Evolutionary conservation across 305 asterid species (phyloP).

Genomic region (Salvia sclarea): DNA sequence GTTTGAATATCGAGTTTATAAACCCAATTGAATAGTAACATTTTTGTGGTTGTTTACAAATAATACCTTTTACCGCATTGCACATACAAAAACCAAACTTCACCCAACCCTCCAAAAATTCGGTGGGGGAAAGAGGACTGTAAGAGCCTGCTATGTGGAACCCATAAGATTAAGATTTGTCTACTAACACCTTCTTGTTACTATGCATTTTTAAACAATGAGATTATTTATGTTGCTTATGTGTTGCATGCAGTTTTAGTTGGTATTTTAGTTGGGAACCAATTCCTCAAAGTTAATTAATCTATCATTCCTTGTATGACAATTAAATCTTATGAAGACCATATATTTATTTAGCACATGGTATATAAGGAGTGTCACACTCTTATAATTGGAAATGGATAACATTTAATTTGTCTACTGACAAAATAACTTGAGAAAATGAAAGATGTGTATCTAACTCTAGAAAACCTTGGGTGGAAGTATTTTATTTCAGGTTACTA

Average conservation of each 20-base stretch:
- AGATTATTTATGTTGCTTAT: not conserved
- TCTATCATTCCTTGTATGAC: not conserved
- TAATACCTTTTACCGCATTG: not conserved
- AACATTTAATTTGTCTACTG: not conserved
- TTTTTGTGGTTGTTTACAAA: not conserved
- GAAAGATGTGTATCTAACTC: not conserved
- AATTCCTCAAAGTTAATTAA: conserved; percentile 1
- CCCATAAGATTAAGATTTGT: not conserved
- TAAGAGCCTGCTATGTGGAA: not conserved
- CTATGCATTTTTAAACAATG: not conserved
- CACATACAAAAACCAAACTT: too few relatives aligned
- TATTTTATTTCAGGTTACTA: not conserved
- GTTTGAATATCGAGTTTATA: not conserved
- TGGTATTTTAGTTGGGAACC: not conserved
- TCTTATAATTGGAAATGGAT: not conserved
- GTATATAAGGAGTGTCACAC: not conserved
- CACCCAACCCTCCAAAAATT: too few relatives aligned
- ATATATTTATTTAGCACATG: too few relatives aligned
- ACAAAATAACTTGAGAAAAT: not conserved
- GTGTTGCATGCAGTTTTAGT: not conserved
- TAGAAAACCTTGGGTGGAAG: not conserved
- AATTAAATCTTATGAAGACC: too few relatives aligned
- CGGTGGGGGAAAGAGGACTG: not conserved
- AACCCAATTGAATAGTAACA: not conserved
- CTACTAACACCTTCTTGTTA: not conserved